Evolutionary conservation across 176 grass and related monocot species (phyloP).

Genomic region (Musa beccarii): DNA sequence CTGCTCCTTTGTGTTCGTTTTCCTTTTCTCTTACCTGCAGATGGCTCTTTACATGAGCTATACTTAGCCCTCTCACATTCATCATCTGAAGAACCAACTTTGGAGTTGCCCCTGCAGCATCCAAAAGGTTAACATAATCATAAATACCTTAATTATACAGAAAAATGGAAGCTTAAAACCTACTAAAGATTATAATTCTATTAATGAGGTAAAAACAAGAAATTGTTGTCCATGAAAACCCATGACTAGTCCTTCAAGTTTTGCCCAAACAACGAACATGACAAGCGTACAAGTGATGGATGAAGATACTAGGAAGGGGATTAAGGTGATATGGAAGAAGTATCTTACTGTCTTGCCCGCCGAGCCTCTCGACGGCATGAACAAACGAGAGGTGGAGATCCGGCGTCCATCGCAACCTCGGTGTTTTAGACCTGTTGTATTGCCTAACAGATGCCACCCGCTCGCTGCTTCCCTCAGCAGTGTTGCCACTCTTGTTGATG

Average conservation of each 20-base stretch:
- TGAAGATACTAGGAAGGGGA: too few relatives aligned
- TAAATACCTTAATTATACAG: background rate
- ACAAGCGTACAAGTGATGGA: too few relatives aligned
- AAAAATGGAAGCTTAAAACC: too few relatives aligned
- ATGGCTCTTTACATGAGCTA: conserved; percentile 98
- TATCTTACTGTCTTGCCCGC: conserved; percentile 85
- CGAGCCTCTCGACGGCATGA: conserved; percentile 77
- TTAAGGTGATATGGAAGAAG: too few relatives aligned
- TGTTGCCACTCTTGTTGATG: background rate
- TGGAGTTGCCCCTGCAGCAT: conserved; percentile 67
- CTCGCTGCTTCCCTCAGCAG: conserved; percentile 31
- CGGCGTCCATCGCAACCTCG: conserved; percentile 84
- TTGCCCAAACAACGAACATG: too few relatives aligned
- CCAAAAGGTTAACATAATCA: background rate
- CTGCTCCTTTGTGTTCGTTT: background rate
- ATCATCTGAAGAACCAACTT: conserved; percentile 99
- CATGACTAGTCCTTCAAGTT: too few relatives aligned
- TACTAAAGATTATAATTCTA: too few relatives aligned
- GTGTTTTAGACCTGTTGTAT: conserved; percentile 78
- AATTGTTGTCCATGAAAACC: too few relatives aligned
- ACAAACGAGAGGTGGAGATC: conserved; percentile 87
- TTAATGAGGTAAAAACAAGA: too few relatives aligned
- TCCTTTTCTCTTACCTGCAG: conserved; percentile 58
- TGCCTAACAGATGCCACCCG: conserved; percentile 50
- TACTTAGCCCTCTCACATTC: conserved; percentile 92